Evolutionary conservation across 106 monocot genomes (phyloP).

Genomic region (Hemerocallis citrina): DNA sequence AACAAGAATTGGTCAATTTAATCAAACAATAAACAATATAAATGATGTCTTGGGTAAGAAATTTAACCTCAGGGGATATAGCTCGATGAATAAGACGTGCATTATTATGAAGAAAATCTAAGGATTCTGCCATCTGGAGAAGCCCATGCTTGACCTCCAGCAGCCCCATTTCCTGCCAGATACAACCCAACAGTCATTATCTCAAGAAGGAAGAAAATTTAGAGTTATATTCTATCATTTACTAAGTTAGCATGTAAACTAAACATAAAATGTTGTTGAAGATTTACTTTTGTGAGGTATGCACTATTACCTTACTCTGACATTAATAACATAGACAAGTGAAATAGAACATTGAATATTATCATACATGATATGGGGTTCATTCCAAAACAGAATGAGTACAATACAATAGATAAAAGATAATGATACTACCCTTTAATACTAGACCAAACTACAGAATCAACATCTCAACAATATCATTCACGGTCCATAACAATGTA

Average conservation of each 20-base stretch:
- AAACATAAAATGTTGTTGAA: too few species aligned
- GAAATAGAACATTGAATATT: neutral
- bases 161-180: slow-evolving; percentile 79
- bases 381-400: too few species aligned
- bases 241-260: neutral
- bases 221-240: neutral
- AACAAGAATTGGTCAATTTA: neutral
- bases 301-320: neutral
- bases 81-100: slow-evolving; percentile 85
- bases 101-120: slow-evolving; percentile 95
- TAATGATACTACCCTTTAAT: too few species aligned
- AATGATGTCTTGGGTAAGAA: neutral
- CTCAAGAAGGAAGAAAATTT: too few species aligned
- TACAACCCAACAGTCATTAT: neutral
- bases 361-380: too few species aligned
- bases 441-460: too few species aligned
- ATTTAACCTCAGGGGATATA: slow-evolving; percentile 85
- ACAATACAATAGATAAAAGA: too few species aligned
- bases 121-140: slow-evolving; percentile 75
- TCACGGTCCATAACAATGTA: too few species aligned
- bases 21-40: slow-evolving; percentile 1
- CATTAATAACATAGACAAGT: neutral
- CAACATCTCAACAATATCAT: too few species aligned
- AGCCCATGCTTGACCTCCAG: slow-evolving; percentile 95
- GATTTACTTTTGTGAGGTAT: neutral